Evolutionary conservation across 148 eudicot genomes (phyloP).

Genomic region (Amaranthus palmeri): DNA sequence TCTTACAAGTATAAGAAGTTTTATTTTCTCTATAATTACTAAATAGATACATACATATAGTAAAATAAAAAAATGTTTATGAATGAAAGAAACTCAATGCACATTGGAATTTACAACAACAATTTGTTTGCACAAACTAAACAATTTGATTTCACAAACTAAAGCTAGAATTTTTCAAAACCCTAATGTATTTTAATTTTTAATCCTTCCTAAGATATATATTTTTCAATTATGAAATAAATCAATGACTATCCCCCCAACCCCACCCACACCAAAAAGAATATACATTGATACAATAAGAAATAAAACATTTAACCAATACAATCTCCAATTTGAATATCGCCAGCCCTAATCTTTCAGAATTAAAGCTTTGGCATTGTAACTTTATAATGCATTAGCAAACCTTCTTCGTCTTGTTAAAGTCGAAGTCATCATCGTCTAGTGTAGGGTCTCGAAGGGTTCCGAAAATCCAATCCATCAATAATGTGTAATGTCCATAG

Average conservation of each 20-base stretch:
- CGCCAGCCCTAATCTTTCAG: not conserved
- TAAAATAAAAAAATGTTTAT: too few relatives aligned
- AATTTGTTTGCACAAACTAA: not conserved
- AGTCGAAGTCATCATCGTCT: constrained; percentile 30
- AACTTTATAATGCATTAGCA: not conserved
- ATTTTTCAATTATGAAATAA: not conserved
- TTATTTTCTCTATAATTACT: too few relatives aligned
- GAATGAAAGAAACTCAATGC: too few relatives aligned
- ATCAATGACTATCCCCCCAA: not conserved
- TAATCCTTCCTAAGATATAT: not conserved
- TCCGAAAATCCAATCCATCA: constrained; percentile 97
- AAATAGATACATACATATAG: too few relatives aligned
- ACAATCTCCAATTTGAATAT: not conserved
- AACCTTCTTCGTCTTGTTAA: constrained; percentile 30
- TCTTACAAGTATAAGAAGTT: not conserved
- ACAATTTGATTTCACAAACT: not conserved
- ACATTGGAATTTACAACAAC: not conserved
- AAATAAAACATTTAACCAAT: not conserved
- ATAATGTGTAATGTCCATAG: constrained; percentile 81
- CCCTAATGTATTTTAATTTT: too few relatives aligned
- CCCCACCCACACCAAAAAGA: constrained; percentile 9
- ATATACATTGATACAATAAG: constrained; percentile 18
- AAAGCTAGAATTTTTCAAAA: not conserved
- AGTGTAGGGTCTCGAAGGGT: constrained; percentile 60
- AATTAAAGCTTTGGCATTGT: too few relatives aligned